Conservation (phyloP, 2,329 filamentous ascomycete species). For the Arthroderma sp. region DNA sequence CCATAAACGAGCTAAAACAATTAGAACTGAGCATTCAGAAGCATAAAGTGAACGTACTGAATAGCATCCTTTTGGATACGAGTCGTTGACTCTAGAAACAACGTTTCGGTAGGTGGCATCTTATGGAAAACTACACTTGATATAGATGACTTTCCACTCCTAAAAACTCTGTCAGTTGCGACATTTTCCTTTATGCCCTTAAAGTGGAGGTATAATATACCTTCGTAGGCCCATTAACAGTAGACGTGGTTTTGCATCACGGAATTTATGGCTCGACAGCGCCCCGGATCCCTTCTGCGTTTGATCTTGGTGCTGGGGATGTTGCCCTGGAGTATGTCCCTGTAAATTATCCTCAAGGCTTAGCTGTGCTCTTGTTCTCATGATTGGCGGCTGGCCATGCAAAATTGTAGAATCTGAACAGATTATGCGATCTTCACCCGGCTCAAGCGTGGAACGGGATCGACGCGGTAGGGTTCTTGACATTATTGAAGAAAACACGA, state of each 20-base stretch:
- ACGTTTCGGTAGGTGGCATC: constrained; percentile 83
- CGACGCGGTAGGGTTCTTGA: constrained; percentile 4
- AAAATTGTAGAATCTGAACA: constrained; percentile 10
- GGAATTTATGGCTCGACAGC: constrained; percentile 29
- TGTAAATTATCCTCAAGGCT: constrained; percentile 23
- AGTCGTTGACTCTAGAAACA: constrained; percentile 91
- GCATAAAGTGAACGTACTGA: constrained; percentile 50
- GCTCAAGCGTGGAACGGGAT: constrained; percentile 5
- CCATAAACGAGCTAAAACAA: constrained; percentile 75
- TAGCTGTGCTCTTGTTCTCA: constrained; percentile 22
- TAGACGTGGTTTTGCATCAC: constrained; percentile 63
- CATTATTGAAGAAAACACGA: background rate
- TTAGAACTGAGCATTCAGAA: background rate
- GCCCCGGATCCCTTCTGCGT: constrained; percentile 14
- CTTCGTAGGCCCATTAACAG: constrained; percentile 91
- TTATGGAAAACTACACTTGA: constrained; percentile 99
- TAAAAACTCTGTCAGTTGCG: constrained; percentile 27
- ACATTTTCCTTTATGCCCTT: background rate
- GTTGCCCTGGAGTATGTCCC: constrained; percentile 15
- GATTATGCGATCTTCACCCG: constrained; percentile 10
- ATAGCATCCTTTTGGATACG: constrained; percentile 90
- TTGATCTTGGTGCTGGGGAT: constrained; percentile 13
- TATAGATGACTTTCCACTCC: constrained; percentile 96
- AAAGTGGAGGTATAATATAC: constrained; percentile 36
- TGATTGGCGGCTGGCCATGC: constrained; percentile 12